Percentiles rank a stretch among this genome's conserved stretches.
These are phyloP conservation scores for Leersia perrieri DNA, from an alignment of 176 grass and related monocot genomes.

Conservation along the genomic window DNA sequence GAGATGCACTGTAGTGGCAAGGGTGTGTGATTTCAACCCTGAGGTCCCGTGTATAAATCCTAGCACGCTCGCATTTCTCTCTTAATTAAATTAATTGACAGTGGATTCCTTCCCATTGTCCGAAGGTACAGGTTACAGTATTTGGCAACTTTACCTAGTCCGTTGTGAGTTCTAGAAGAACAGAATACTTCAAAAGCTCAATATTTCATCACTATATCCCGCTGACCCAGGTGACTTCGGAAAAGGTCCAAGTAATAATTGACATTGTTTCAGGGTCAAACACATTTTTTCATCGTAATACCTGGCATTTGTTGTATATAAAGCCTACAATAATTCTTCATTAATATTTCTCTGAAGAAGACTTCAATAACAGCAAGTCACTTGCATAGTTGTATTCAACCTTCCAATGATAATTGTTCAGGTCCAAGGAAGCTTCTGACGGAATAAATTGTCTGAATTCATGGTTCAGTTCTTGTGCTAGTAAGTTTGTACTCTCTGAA, in stretches of 20 bases:
- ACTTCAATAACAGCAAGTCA: background rate
- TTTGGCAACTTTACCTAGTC: background rate
- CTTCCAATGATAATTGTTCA: background rate
- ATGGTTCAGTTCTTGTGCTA: background rate
- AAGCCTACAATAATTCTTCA: background rate
- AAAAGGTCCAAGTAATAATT: conserved; percentile 25
- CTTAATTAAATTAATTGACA: too few species aligned
- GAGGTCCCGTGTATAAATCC: too few species aligned
- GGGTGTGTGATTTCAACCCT: too few species aligned
- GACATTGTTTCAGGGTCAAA: conserved; percentile 11
- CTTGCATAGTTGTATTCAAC: conserved; percentile 13
- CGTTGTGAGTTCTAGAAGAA: background rate
- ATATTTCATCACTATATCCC: background rate
- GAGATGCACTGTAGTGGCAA: too few species aligned
- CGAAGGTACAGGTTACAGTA: background rate
- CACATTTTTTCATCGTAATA: background rate
- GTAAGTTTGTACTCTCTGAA: background rate
- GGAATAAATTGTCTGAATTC: background rate
- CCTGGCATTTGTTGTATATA: background rate
- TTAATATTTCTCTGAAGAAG: background rate
- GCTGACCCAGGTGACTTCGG: background rate
- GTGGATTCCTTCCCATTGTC: too few species aligned
- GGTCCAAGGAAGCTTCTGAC: background rate
- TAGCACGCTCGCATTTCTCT: too few species aligned
- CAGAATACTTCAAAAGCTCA: background rate